Evolutionary conservation across 257 asterid species (phyloP), one percentile per base, ranked within the genome.

Genomic region (Plantago ovata): DNA sequence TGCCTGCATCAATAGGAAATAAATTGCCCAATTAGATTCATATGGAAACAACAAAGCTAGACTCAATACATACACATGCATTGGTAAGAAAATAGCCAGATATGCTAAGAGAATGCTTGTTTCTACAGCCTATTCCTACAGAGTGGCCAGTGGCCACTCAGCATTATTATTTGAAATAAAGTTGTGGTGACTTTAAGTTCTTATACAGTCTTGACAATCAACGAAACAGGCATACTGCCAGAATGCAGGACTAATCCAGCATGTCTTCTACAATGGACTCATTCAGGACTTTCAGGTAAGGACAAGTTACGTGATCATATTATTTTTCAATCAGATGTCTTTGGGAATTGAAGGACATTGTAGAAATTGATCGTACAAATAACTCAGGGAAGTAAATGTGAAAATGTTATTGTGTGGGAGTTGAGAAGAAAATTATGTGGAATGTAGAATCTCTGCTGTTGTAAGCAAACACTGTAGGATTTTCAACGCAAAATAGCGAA

Each of bases 1-100:
- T 92, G 98, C 75, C 95, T 91, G 74, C 60, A 75, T 41, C 56
- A 15, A 60, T 68, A 15, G 39, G 14, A 52, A 20, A 36, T 46
- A 50, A 22, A 38, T 58, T 39, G 50, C 40, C 53, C 44, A 18
- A 49, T 54, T 43, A 18, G 16, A 60, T 53, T 49, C 52, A 24
- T 58, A 18, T 10, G 9, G 42, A 58, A 46, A 33, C 14, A 3
- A 15, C 45, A 32, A 22, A 32, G 44, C 28, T 22, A 23, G 48
- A 53, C 38, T 6, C 1, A 50, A 50, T 28, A 22, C 38, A 50
- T n/a, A 50, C 21, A 22, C 9, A 4, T 11, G 13, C 10, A 50
- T 50, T 20, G 11, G 28, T 10, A n/a, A 50, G 13, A 22, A 12
- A 19, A 22, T 50, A 22, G 38, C 38, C 38, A 0, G 38, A 12